Conservation (phyloP, 148 eudicot genomes). For the Rhododendron vialii region DNA sequence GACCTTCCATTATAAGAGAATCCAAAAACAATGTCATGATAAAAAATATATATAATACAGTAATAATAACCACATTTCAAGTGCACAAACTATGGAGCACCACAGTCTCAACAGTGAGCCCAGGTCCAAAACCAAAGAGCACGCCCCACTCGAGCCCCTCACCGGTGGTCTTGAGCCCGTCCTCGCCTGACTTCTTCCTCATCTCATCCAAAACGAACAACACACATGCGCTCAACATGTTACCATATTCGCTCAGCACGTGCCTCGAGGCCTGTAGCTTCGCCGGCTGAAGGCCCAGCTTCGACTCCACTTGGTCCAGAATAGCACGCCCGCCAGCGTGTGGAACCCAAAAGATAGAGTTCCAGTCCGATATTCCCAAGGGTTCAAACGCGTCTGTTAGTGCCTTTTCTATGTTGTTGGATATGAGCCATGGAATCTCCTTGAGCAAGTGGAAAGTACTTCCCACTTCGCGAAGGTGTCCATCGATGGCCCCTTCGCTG, state of each 20-base stretch:
- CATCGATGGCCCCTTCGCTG: no score
- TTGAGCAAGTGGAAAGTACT: no score
- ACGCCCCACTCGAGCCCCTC: constrained; percentile 42
- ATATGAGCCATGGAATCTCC: no score
- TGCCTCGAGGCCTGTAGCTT: constrained; percentile 27
- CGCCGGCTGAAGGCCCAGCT: constrained; percentile 24
- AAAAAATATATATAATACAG: no score
- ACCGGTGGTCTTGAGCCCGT: constrained; percentile 14
- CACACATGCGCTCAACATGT: constrained; percentile 37
- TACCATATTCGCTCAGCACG: constrained; percentile 32
- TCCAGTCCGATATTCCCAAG: no score
- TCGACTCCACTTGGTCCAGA: constrained; percentile 32
- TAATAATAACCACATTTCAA: not conserved
- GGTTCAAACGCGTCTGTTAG: no score
- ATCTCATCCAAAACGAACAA: constrained; percentile 34
- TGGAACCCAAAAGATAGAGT: no score
- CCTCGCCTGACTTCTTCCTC: not conserved
- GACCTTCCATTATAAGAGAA: no score
- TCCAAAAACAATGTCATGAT: not conserved
- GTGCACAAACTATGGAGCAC: constrained; percentile 22
- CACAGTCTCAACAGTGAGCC: constrained; percentile 38
- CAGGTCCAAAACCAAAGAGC: constrained; percentile 23
- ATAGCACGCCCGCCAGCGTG: constrained; percentile 1
- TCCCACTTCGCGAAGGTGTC: no score
- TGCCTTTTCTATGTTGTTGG: no score